These are phyloP conservation scores for Protomyces pachydermus DNA, from an alignment of 1,139 yeast genomes.

Conservation along the genomic window DNA sequence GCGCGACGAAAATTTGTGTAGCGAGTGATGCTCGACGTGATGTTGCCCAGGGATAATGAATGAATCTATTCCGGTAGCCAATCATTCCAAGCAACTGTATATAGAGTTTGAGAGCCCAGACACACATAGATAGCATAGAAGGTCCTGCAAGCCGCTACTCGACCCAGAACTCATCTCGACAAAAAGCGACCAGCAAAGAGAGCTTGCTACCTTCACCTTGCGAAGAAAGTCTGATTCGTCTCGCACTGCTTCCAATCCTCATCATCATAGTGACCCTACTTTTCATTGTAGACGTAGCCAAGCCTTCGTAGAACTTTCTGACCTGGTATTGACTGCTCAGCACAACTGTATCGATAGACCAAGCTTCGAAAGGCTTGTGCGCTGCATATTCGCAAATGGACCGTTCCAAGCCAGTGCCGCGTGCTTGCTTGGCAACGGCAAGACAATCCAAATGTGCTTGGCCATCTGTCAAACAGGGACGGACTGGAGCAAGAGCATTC, in stretches of 20 bases:
- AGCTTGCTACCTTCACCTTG: too few species aligned
- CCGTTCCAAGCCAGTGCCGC: slow-evolving; percentile 5
- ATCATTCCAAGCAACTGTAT: too few species aligned
- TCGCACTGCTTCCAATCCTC: slow-evolving; percentile 12
- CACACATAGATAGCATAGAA: too few species aligned
- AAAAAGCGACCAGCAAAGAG: too few species aligned
- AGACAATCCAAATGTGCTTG: slow-evolving; percentile 12
- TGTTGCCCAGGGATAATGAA: too few species aligned
- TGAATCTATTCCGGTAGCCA: too few species aligned
- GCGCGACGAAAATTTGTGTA: too few species aligned
- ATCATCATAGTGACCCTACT: slow-evolving; percentile 6
- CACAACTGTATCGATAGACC: neutral
- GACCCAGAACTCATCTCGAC: too few species aligned
- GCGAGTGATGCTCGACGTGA: too few species aligned
- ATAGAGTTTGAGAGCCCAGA: too few species aligned
- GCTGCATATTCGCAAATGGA: neutral
- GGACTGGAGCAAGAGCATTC: slow-evolving; percentile 6
- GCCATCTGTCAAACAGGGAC: neutral
- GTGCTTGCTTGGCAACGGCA: slow-evolving; percentile 15
- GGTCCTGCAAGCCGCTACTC: too few species aligned
- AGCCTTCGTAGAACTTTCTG: slow-evolving; percentile 11
- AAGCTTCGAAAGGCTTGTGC: neutral
- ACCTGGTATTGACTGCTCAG: slow-evolving; percentile 22
- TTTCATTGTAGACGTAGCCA: slow-evolving; percentile 7
- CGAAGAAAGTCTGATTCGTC: neutral